phyloP scores from a whole-genome alignment of 225 moss, liverwort and hornwort genomes.

The Thuidium tamariscinum region DNA sequence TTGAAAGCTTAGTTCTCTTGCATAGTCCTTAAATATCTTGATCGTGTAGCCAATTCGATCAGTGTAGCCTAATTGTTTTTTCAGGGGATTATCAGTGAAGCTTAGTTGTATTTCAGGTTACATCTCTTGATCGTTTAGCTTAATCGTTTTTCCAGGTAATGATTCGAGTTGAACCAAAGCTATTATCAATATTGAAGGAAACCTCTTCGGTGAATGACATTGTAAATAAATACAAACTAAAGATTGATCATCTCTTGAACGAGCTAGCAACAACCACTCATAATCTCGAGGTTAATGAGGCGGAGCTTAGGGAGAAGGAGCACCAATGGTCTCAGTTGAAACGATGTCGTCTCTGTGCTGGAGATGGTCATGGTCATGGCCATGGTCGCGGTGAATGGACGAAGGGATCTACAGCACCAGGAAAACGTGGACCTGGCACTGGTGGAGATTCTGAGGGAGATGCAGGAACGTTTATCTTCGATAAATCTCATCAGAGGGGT shows the following conservation, averaged over 20 bases:
- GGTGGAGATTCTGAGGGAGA: conserved; percentile 4
- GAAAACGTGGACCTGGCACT: conserved; percentile 3
- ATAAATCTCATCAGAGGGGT: neutral
- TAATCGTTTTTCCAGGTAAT: conserved; percentile 39
- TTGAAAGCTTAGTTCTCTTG: neutral
- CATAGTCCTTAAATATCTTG: neutral
- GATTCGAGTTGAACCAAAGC: conserved; percentile 73
- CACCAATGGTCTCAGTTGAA: conserved; percentile 29
- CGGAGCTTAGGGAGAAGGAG: conserved; percentile 28
- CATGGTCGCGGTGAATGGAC: neutral
- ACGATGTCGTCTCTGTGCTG: conserved; percentile 25
- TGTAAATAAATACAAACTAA: neutral
- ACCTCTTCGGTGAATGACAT: conserved; percentile 15
- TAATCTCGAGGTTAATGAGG: conserved; percentile 1
- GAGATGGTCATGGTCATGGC: neutral
- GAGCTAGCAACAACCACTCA: conserved; percentile 10
- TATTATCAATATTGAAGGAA: conserved; percentile 50
- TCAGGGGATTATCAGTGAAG: conserved; percentile 35
- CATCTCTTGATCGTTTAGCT: neutral
- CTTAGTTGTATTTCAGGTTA: conserved; percentile 11
- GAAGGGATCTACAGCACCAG: neutral
- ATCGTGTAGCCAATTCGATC: neutral
- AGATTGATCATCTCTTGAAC: conserved; percentile 1
- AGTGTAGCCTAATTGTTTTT: neutral
- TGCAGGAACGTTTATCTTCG: neutral